phyloP scores from a whole-genome alignment of 495 filamentous ascomycete genomes.

The Talaromyces liani region DNA sequence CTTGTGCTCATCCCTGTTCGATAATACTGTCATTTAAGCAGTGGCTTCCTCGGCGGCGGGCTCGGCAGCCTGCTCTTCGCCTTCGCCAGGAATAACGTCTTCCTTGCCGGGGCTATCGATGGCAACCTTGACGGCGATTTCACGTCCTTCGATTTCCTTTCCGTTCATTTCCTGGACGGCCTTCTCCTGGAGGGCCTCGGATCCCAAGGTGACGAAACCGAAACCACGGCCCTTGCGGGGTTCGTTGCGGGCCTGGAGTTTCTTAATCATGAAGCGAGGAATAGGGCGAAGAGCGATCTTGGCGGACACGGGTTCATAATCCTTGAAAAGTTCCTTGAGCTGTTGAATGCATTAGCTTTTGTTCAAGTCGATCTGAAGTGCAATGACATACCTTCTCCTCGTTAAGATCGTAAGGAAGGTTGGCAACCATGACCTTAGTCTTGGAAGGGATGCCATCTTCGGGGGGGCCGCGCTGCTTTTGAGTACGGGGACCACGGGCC shows the following conservation, averaged over 20 bases:
- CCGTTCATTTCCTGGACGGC: conserved; percentile 97
- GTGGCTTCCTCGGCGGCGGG: conserved; percentile 31
- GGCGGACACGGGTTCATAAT: conserved; percentile 82
- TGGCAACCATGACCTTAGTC: conserved; percentile 99
- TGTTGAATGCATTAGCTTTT: conserved; percentile 41
- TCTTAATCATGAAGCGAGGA: conserved; percentile 99
- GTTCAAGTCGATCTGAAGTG: neutral
- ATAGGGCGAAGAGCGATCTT: conserved; percentile 98
- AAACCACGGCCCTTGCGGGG: conserved; percentile 99
- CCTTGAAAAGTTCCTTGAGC: conserved; percentile 94
- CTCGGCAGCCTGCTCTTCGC: conserved; percentile 35
- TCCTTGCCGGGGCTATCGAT: conserved; percentile 99
- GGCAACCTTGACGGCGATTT: conserved; percentile 99
- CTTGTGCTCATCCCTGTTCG: conserved; percentile 7
- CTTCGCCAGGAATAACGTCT: conserved; percentile 64
- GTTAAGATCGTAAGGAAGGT: conserved; percentile 93
- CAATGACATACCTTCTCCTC: conserved; percentile 76
- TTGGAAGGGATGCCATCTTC: conserved; percentile 97
- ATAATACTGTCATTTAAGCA: conserved; percentile 22
- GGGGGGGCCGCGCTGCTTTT: conserved; percentile 81
- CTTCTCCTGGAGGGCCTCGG: conserved; percentile 94
- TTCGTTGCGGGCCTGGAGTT: conserved; percentile 94
- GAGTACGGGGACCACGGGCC: conserved; percentile 38
- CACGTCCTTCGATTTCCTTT: conserved; percentile 94
- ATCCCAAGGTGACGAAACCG: conserved; percentile 92